phyloP scores from a whole-genome alignment of 768 basidiomycete genomes.

The Kwoniella newhampshirensis region DNA sequence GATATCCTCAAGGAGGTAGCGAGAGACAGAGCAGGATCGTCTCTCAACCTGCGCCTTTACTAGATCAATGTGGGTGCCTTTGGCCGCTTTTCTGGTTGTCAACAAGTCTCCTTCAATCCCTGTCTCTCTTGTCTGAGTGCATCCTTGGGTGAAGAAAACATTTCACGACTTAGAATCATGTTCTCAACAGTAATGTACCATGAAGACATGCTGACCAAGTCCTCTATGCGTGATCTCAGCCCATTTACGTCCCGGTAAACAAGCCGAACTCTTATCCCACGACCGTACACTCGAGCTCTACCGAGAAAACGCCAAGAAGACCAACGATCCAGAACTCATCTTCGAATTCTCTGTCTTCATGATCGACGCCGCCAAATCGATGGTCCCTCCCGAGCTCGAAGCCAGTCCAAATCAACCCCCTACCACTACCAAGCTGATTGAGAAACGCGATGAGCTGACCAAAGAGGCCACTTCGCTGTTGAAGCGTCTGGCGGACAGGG shows the following conservation, averaged over 20 bases:
- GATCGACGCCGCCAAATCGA: slow-evolving; percentile 92
- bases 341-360: slow-evolving; percentile 99
- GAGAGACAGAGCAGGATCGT: slow-evolving; percentile 31
- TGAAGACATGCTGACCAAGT: slow-evolving; percentile 7
- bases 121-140: not conserved
- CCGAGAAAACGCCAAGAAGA: slow-evolving; percentile 96
- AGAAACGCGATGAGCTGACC: slow-evolving; percentile 69
- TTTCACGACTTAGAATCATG: no score
- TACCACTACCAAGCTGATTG: slow-evolving; percentile 28
- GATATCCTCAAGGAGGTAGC: slow-evolving; percentile 15
- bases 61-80: slow-evolving; percentile 53
- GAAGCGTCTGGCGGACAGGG: slow-evolving; percentile 87
- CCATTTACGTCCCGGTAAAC: slow-evolving; percentile 86
- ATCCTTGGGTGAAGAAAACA: no score
- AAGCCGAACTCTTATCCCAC: slow-evolving; percentile 88
- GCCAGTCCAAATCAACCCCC: slow-evolving; percentile 12
- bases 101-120: not conserved
- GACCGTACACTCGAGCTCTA: slow-evolving; percentile 96
- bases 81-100: no score
- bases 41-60: slow-evolving; percentile 42
- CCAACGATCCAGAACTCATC: slow-evolving; percentile 93
- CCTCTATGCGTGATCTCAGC: slow-evolving; percentile 50
- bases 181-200: no score
- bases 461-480: slow-evolving; percentile 83
- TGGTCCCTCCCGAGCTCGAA: slow-evolving; percentile 61